A percentile compares a stretch with the other conserved stretches of the same genome.
Evolutionary conservation across 2,329 filamentous ascomycete genomes (phyloP).

Genomic region (Pseudocercospora eumusae): DNA sequence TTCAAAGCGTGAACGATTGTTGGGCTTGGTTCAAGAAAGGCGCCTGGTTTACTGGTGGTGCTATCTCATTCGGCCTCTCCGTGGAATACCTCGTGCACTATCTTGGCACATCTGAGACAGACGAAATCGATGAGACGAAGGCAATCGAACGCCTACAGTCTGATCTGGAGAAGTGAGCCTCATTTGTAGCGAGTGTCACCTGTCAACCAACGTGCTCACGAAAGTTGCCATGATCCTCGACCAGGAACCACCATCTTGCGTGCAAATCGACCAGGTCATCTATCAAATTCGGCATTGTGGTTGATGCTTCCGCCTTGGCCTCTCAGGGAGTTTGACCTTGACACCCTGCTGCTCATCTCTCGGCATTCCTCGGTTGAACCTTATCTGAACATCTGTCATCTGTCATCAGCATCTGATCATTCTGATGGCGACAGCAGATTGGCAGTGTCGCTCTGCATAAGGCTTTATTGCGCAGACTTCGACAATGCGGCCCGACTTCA

Average conservation of each 20-base stretch:
- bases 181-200: background rate
- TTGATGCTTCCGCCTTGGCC: constrained; percentile 1
- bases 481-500: background rate
- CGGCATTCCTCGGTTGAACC: constrained; percentile 3
- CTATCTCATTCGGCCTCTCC: constrained; percentile 57
- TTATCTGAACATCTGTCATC: constrained; percentile 2
- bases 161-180: background rate
- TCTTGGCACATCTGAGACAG: constrained; percentile 18
- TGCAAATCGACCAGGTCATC: background rate
- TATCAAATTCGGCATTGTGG: background rate
- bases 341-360: constrained; percentile 10
- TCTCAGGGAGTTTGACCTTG: background rate
- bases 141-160: background rate
- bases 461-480: background rate
- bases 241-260: background rate
- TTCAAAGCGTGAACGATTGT: constrained; percentile 60
- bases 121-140: background rate
- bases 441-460: background rate
- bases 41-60: constrained; percentile 62
- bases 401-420: background rate
- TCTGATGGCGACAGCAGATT: background rate
- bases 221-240: background rate
- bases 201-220: background rate
- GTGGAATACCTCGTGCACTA: constrained; percentile 52
- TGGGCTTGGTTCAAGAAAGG: constrained; percentile 68